Percentiles rank a stretch among this genome's conserved stretches.
Conservation (phyloP, 1,284 basidiomycete genomes). For the Anthracocystis walkeri region DNA sequence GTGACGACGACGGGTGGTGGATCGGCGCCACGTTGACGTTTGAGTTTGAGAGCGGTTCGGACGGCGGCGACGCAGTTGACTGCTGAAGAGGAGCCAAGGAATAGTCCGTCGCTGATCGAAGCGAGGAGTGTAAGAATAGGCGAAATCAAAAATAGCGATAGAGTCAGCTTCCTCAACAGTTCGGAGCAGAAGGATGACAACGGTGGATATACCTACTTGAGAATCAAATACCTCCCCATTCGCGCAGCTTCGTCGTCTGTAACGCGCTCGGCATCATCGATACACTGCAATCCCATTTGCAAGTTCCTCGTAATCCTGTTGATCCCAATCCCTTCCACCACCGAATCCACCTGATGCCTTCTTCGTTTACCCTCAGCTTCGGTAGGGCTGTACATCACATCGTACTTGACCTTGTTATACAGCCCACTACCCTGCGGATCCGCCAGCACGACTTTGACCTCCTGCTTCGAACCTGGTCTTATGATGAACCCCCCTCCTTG, state of each 20-base stretch:
- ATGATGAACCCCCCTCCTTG: constrained; percentile 25
- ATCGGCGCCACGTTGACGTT: constrained; percentile 37
- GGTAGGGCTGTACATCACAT: constrained; percentile 91
- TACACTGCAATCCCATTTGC: constrained; percentile 58
- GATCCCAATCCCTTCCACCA: constrained; percentile 77
- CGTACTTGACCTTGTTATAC: constrained; percentile 82
- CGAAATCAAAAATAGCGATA: too few relatives aligned
- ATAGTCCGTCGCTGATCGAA: constrained; percentile 79
- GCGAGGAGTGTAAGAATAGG: too few relatives aligned
- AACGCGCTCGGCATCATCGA: constrained; percentile 63
- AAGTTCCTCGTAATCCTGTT: constrained; percentile 66
- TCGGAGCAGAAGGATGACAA: too few relatives aligned
- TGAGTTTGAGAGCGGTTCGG: constrained; percentile 60
- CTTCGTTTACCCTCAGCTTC: constrained; percentile 96
- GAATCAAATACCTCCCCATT: constrained; percentile 63
- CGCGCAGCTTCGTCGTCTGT: constrained; percentile 65
- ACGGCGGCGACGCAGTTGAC: constrained; percentile 93
- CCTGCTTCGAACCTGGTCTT: constrained; percentile 24
- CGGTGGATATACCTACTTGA: constrained; percentile 17
- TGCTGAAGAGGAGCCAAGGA: constrained; percentile 94
- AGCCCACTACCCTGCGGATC: constrained; percentile 96
- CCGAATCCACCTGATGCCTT: constrained; percentile 77
- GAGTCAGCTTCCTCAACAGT: too few relatives aligned
- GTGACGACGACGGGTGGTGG: constrained; percentile 64
- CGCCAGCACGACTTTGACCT: constrained; percentile 74